Evolutionary conservation across 345 rosid genomes (phyloP).

Genomic region (Gossypium arboreum): DNA sequence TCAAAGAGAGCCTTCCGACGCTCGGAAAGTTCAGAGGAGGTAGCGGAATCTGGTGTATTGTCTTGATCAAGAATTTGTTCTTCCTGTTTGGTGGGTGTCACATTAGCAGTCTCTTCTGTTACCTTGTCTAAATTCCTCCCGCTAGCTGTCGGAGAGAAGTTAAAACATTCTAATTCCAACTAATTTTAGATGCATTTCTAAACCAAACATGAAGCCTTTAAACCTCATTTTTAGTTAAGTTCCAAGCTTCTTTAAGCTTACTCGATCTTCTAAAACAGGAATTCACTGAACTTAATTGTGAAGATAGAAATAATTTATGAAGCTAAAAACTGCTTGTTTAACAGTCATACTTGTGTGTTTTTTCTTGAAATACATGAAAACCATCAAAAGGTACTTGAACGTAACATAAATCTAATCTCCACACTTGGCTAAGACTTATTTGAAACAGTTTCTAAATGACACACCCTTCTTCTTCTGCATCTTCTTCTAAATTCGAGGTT

Average conservation of each 20-base stretch:
- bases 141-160: constrained; percentile 53
- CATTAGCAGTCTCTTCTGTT: constrained; percentile 33
- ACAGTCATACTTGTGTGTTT: no score
- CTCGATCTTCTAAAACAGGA: neutral
- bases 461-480: no score
- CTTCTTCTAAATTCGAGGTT: no score
- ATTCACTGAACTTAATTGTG: neutral
- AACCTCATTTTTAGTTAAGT: neutral
- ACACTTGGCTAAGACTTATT: no score
- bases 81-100: constrained; percentile 45
- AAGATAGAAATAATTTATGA: neutral
- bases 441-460: no score
- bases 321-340: no score
- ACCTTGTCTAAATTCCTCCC: constrained; percentile 42
- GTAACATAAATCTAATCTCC: no score
- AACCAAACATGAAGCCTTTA: neutral
- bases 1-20: constrained; percentile 82
- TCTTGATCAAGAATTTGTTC: constrained; percentile 31
- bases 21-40: constrained; percentile 51
- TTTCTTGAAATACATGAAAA: no score
- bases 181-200: constrained; percentile 8
- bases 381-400: no score
- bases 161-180: constrained; percentile 33
- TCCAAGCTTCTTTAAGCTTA: neutral
- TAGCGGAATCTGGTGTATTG: constrained; percentile 30